Base-by-base conservation (phyloP, 768 basidiomycete species). In the Suillus brevipes region DNA sequence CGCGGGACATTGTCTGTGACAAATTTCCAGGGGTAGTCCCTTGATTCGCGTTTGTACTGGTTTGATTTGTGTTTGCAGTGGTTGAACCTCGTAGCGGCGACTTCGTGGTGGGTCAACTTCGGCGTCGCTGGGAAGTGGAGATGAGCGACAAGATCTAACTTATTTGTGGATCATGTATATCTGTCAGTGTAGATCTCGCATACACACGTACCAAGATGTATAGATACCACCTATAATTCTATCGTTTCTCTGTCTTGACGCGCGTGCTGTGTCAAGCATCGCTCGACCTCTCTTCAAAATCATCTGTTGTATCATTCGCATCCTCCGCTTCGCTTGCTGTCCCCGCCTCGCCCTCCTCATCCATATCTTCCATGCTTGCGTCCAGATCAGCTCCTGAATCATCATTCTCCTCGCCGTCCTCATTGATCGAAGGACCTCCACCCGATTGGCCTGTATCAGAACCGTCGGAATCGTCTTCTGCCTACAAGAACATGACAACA, bases 341-440 rank as follows among this genome's bases (percentile, higher is more conserved):
- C 38, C 25, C 58, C 25, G 40, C 12, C 40, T 42, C 58, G 28
- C 18, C 58, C 78, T 74, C 77, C 37, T 79, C 77, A 58, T 80
- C 80, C 74, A 82, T 75, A 62, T 85, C 83, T 53, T 75, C 76
- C 55, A 77, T 72, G n/a, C 69, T 78, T n/a, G 77, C 77, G 7
- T 78, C 80, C 43, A 76, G 70, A 49, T 75, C 81, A 34, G 69
- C 73, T 12, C 72, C 79, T 1, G 79, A 78, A 45, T 79, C 82
- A 38, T 79, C 81, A 28, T 77, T 79, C 18, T 78, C 80, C 59
- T 78, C 81, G 37, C 75, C 74, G 10, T 59, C 58, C 25, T 59
- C 58, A 9, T 79, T 66, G n/a, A 65, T 68, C 1, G 72, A 77
- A 6, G 76, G 72, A 12, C 68, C 75, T 58, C 70, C 77, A 18